Percentiles rank a stretch among this genome's conserved stretches.
These are phyloP conservation scores for Mycena haematopus DNA, from an alignment of 768 basidiomycete species.

Conservation along the genomic window DNA sequence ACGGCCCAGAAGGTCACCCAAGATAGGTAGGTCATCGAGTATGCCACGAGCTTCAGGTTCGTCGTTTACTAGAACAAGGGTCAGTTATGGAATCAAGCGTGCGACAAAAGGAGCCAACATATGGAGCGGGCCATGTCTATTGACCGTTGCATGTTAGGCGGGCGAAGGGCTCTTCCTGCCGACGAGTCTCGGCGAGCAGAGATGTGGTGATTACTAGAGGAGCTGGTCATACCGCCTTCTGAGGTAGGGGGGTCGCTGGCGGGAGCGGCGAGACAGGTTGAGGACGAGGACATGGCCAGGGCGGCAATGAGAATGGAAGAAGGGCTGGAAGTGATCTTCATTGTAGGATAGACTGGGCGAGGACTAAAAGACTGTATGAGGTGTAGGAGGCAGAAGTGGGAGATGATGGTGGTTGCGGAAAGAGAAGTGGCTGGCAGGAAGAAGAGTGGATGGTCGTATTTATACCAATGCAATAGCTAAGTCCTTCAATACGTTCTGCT, in stretches of 20 bases:
- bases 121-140: constrained; percentile 21
- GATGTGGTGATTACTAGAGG: constrained; percentile 20
- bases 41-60: constrained; percentile 11
- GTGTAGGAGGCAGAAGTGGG: constrained; percentile 7
- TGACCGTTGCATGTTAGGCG: constrained; percentile 23
- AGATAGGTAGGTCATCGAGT: not conserved
- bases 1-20: not conserved
- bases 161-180: constrained; percentile 21
- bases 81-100: not conserved
- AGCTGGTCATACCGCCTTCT: constrained; percentile 27
- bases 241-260: constrained; percentile 37
- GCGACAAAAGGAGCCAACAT: not conserved
- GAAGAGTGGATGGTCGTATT: constrained; percentile 20
- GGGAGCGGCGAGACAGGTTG: constrained; percentile 52
- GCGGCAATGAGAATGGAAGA: constrained; percentile 54
- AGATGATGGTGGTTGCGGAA: constrained; percentile 30
- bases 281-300: constrained; percentile 58
- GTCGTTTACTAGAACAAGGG: not conserved
- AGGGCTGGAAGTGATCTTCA: constrained; percentile 56
- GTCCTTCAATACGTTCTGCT: constrained; percentile 10
- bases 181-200: constrained; percentile 23
- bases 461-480: not conserved
- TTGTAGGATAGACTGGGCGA: constrained; percentile 34
- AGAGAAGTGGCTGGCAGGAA: constrained; percentile 11
- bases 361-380: constrained; percentile 28